phyloP scores from a whole-genome alignment of 768 basidiomycete genomes.

The Basidioascus undulatus region DNA sequence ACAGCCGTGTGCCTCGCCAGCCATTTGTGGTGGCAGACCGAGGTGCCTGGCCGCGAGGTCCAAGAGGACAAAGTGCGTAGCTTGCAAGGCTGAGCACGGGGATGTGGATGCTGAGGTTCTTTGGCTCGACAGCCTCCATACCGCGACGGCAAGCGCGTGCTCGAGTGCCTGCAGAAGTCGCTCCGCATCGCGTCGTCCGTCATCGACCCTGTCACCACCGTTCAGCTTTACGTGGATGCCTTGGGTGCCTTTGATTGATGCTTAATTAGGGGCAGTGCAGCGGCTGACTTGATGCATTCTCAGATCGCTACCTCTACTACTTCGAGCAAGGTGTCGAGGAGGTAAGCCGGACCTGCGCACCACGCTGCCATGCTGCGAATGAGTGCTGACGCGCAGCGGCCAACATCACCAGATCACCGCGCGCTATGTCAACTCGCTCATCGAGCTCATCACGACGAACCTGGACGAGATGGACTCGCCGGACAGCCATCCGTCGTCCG shows the following conservation, averaged over 20 bases:
- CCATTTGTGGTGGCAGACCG: slow-evolving; percentile 95
- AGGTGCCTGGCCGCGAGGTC: slow-evolving; percentile 24
- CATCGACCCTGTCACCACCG: slow-evolving; percentile 87
- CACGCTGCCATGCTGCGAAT: too few relatives aligned
- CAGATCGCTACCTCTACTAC: slow-evolving; percentile 91
- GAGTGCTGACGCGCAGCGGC: background rate
- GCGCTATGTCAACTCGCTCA: slow-evolving; percentile 87
- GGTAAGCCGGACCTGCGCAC: slow-evolving; percentile 26
- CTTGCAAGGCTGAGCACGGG: background rate
- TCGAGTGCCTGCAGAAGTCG: slow-evolving; percentile 93
- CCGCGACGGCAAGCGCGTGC: slow-evolving; percentile 81
- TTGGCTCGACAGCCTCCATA: slow-evolving; percentile 16
- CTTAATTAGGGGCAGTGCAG: too few relatives aligned
- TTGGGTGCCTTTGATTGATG: too few relatives aligned
- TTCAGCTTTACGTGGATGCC: slow-evolving; percentile 87
- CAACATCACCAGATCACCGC: slow-evolving; percentile 42
- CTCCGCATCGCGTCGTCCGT: slow-evolving; percentile 87
- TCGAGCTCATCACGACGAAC: slow-evolving; percentile 80
- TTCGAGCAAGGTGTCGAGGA: slow-evolving; percentile 80
- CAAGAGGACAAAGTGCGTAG: slow-evolving; percentile 25
- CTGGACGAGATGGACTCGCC: slow-evolving; percentile 76
- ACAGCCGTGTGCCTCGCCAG: slow-evolving; percentile 83
- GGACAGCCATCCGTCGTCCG: slow-evolving; percentile 62
- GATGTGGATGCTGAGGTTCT: background rate
- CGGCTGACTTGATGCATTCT: too few relatives aligned